Evolutionary conservation across 1,139 yeast species (phyloP).

Genomic region (Yamadazyma trypodendri): DNA sequence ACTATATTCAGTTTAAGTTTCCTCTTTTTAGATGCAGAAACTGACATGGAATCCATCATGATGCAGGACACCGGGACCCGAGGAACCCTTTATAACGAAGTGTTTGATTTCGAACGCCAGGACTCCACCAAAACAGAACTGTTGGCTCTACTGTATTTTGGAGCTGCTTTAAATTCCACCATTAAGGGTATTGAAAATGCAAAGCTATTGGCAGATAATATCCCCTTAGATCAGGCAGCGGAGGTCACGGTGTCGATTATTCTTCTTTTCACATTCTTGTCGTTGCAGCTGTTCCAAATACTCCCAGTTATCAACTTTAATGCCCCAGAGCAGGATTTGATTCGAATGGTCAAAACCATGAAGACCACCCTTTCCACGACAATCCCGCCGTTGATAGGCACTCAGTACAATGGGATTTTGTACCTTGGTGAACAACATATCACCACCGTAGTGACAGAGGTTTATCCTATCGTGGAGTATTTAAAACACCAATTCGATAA

Average conservation of each 20-base stretch:
- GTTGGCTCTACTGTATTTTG: neutral
- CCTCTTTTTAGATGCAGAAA: neutral
- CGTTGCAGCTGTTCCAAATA: conserved; percentile 26
- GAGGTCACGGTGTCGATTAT: conserved; percentile 21
- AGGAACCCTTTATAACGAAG: neutral
- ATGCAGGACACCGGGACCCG: neutral
- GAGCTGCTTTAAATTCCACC: neutral
- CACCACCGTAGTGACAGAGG: neutral
- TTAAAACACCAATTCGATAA: neutral
- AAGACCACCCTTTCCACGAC: neutral
- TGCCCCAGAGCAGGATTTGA: conserved; percentile 5
- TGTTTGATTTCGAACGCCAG: neutral
- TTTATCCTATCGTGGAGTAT: neutral
- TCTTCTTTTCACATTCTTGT: conserved; percentile 24
- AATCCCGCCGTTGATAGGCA: conserved; percentile 3
- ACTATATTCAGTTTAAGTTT: conserved; percentile 2
- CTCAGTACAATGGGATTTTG: neutral
- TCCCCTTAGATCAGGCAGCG: conserved; percentile 3
- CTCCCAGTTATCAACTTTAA: conserved; percentile 19
- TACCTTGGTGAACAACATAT: neutral
- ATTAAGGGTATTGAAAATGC: neutral
- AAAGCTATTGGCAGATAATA: neutral
- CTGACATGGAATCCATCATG: neutral
- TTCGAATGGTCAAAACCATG: conserved; percentile 6
- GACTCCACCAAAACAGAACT: neutral